phyloP scores from a whole-genome alignment of 148 eudicot species.

The Chenopodium berlandieri region DNA sequence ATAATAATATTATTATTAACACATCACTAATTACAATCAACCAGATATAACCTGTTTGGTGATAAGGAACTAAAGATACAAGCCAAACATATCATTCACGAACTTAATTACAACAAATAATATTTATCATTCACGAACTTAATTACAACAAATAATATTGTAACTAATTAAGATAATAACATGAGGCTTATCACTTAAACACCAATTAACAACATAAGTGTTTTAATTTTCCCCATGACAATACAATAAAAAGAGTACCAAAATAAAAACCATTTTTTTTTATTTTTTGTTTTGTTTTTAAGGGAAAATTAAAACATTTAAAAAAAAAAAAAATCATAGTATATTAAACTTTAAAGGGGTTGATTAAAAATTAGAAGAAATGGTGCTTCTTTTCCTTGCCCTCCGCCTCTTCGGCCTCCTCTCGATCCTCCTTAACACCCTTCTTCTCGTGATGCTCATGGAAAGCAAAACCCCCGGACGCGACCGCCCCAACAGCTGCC shows the following conservation, averaged over 20 bases:
- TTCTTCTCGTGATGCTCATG: constrained; percentile 44
- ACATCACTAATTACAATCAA: not conserved
- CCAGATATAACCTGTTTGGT: too few species aligned
- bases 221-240: not conserved
- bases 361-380: constrained; percentile 22
- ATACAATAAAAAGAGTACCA: not conserved
- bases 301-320: not conserved
- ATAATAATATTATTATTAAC: not conserved
- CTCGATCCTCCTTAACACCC: constrained; percentile 32
- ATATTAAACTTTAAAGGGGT: not conserved
- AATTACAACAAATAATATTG: not conserved
- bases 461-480: constrained; percentile 39
- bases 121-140: not conserved
- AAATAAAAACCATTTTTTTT: not conserved
- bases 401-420: constrained; percentile 27
- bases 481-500: constrained; percentile 33
- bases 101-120: too few species aligned
- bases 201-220: not conserved
- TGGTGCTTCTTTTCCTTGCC: constrained; percentile 36
- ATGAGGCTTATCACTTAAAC: not conserved
- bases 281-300: not conserved
- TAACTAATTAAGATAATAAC: not conserved
- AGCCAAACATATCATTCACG: not conserved
- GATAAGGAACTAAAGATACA: too few species aligned
- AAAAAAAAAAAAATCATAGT: not conserved